Percentiles rank a stretch among this genome's conserved stretches.
These are phyloP conservation scores for Mycena vulgaris DNA, from an alignment of 768 basidiomycete species.

Conservation along the genomic window DNA sequence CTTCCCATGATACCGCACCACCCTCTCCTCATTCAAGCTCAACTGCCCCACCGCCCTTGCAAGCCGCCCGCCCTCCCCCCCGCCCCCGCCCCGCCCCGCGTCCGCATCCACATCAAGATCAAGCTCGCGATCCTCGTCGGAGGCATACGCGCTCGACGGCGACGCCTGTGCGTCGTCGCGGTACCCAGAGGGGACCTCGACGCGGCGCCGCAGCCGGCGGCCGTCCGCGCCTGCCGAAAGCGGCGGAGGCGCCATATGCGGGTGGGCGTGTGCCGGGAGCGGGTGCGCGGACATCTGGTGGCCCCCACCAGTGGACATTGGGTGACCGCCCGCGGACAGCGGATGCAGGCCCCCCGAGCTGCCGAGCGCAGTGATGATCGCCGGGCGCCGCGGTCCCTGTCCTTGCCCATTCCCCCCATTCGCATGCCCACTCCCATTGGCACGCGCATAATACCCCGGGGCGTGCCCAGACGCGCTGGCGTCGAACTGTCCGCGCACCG, in stretches of 20 bases:
- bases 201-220: not conserved
- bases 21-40: constrained; percentile 88
- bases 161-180: not conserved
- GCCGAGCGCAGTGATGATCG: not conserved
- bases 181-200: not conserved
- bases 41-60: constrained; percentile 87
- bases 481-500: not conserved
- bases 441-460: not conserved
- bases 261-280: too few species aligned
- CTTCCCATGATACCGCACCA: constrained; percentile 91
- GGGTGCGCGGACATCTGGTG: too few species aligned
- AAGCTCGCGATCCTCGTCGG: not conserved
- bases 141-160: not conserved
- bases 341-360: not conserved
- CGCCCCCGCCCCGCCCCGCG: not conserved
- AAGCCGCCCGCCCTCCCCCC: constrained; percentile 59
- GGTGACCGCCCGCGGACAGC: constrained; percentile 9
- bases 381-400: not conserved
- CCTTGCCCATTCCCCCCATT: not conserved
- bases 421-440: not conserved
- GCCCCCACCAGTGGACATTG: too few species aligned
- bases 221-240: not conserved
- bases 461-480: constrained; percentile 11
- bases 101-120: too few species aligned
- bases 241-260: too few species aligned